Evolutionary conservation across 1,139 yeast species (phyloP), one percentile per base, ranked within the genome.

Genomic region (Maudiozyma humilis): DNA sequence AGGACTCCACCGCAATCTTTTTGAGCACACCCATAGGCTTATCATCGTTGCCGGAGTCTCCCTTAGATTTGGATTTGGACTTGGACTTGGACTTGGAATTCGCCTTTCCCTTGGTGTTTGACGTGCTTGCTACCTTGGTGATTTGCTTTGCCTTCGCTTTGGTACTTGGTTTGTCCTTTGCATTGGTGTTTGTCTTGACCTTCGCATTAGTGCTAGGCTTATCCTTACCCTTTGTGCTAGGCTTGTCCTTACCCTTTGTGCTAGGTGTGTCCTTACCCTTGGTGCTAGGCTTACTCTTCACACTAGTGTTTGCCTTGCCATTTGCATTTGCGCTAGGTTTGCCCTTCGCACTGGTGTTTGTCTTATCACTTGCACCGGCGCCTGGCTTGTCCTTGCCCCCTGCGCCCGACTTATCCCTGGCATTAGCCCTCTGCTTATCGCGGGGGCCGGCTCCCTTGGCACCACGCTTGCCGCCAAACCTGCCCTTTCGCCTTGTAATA

Each of bases 1-100:
- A 55, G 3, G 57, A 59, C 42, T 48, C 50, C 38, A 49, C 49
- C n/a, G 57, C 53, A 47, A 55, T 47, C 40, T 54, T 52, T 44
- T 53, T 52, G 37, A 53, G 51, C n/a, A 54, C 45, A 12, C 59
- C 55, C 30, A 50, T 46, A 43, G 53, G 55, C 41, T 51, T 38
- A 8, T 35, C 34, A 12, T 19, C 23, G 20, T 8, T 16, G 29
- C n/a, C 14, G 18, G 13, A 17, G 27, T 17, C 14, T 23, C 27
- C 20, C 37, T 12, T 17, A 3, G 37, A 19, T 4, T 25, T 3
- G 23, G 37, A 3, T 16, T 19, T 17, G 5, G 17, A 6, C 20
- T 32, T 32, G 17, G 36, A 6, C 27, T 23, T 23, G 10, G n/a
- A 6, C 27, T 6, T 10, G 27, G 10, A 10, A 23, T 23, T 23